Conservation (phyloP, 208 protist genomes). For the Wallacemonas sp. region DNA sequence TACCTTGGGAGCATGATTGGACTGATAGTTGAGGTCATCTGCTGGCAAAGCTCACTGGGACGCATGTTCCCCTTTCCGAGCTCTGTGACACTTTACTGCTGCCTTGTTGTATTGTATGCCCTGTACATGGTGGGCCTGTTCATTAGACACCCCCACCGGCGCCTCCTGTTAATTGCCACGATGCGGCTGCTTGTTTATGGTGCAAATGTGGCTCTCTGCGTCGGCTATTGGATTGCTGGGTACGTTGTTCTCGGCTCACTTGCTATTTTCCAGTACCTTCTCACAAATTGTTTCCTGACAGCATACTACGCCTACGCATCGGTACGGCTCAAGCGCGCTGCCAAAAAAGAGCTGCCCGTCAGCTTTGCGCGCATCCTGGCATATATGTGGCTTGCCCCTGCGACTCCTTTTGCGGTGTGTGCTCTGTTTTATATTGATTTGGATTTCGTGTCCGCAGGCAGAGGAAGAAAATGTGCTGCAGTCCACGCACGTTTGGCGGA, state of each 20-base stretch:
- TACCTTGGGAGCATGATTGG: constrained; percentile 61
- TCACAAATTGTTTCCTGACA: constrained; percentile 52
- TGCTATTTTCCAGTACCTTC: constrained; percentile 45
- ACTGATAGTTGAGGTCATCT: constrained; percentile 54
- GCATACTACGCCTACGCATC: constrained; percentile 50
- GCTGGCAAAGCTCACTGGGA: constrained; percentile 58
- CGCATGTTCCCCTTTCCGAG: constrained; percentile 64
- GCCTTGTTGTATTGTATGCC: constrained; percentile 51
- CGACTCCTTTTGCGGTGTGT: constrained; percentile 61
- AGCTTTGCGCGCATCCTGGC: constrained; percentile 31
- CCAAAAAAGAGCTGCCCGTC: constrained; percentile 18
- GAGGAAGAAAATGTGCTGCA: neutral
- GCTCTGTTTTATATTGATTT: constrained; percentile 61
- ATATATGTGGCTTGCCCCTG: constrained; percentile 58
- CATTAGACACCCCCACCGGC: constrained; percentile 24
- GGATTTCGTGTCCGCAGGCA: constrained; percentile 21
- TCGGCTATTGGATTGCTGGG: constrained; percentile 63
- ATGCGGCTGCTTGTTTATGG: constrained; percentile 55
- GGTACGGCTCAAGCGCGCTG: constrained; percentile 24
- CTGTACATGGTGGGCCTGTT: constrained; percentile 26
- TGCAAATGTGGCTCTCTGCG: constrained; percentile 59
- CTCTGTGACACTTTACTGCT: constrained; percentile 65
- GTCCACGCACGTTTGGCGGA: constrained; percentile 21
- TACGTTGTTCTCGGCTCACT: constrained; percentile 53
- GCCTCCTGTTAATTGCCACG: constrained; percentile 35